Evolutionary conservation across 2,329 filamentous ascomycete genomes (phyloP).

Genomic region (Cephalotrichum gorgonifer): DNA sequence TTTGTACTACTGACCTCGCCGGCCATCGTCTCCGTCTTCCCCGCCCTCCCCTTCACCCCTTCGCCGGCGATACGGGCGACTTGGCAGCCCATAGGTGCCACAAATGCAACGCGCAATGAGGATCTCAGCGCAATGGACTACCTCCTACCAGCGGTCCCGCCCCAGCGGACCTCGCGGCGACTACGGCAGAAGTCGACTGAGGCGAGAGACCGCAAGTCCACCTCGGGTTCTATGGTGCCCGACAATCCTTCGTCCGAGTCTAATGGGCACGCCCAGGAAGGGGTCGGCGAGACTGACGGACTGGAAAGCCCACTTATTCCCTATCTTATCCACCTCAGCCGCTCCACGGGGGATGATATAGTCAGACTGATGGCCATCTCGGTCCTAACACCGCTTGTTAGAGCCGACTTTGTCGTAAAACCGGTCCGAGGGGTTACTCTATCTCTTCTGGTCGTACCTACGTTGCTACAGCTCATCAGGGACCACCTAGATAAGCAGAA

Average conservation of each 20-base stretch:
- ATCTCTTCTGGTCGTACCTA: constrained; percentile 57
- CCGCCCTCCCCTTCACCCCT: constrained; percentile 34
- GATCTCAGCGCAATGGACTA: constrained; percentile 50
- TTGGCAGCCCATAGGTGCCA: constrained; percentile 1
- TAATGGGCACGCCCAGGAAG: constrained; percentile 16
- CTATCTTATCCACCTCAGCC: constrained; percentile 58
- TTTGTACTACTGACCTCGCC: constrained; percentile 61
- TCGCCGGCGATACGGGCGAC: neutral
- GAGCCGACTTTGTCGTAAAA: constrained; percentile 54
- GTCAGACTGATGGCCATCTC: constrained; percentile 59
- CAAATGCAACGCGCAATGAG: constrained; percentile 9
- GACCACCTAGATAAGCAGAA: constrained; percentile 4
- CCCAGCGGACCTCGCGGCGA: neutral
- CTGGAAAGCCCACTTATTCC: constrained; percentile 62
- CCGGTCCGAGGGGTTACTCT: constrained; percentile 50
- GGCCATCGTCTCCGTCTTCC: constrained; percentile 59
- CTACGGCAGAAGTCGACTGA: constrained; percentile 1
- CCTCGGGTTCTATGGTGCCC: constrained; percentile 16
- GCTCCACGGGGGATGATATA: constrained; percentile 41
- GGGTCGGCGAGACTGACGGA: constrained; percentile 29
- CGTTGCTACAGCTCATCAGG: constrained; percentile 55
- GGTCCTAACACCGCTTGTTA: constrained; percentile 59
- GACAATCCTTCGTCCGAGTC: constrained; percentile 20
- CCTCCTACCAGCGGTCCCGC: constrained; percentile 47
- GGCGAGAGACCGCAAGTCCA: constrained; percentile 13